These are phyloP conservation scores for Microdochium nivale DNA, from an alignment of 2,329 filamentous ascomycete genomes.

Conservation along the genomic window DNA sequence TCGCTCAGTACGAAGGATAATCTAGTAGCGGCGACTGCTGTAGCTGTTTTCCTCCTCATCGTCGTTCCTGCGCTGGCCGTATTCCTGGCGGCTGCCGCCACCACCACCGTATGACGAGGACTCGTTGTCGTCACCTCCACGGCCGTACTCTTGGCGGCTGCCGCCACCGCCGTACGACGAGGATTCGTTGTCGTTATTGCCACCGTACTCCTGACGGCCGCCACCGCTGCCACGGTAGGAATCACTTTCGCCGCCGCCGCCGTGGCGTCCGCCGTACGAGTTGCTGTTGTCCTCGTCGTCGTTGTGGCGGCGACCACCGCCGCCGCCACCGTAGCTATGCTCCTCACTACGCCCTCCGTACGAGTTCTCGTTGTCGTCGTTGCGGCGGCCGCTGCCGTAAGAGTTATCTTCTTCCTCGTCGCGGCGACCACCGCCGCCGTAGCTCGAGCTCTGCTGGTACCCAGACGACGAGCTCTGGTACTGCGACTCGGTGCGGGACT, in stretches of 20 bases:
- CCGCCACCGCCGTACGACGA: constrained; percentile 8
- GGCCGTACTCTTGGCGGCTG: constrained; percentile 8
- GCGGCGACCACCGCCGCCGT: constrained; percentile 13
- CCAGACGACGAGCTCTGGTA: constrained; percentile 22
- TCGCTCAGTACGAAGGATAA: no score
- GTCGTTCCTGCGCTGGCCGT: constrained; percentile 9
- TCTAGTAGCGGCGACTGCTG: background rate
- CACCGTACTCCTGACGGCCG: constrained; percentile 8
- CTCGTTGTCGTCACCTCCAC: constrained; percentile 9
- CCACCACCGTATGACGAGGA: constrained; percentile 5
- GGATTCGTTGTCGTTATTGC: constrained; percentile 10
- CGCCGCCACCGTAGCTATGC: constrained; percentile 13
- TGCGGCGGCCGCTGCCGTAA: constrained; percentile 12
- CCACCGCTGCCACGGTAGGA: constrained; percentile 8
- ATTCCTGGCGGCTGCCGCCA: constrained; percentile 13
- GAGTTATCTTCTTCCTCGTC: constrained; percentile 16
- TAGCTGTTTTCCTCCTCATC: background rate
- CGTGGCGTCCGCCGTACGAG: constrained; percentile 7
- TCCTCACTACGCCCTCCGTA: constrained; percentile 18
- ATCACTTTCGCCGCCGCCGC: constrained; percentile 8
- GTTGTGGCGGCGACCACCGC: constrained; percentile 2
- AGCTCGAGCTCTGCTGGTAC: constrained; percentile 13
- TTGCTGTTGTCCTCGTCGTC: constrained; percentile 7
- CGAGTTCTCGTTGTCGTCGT: constrained; percentile 17
- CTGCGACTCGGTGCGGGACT: constrained; percentile 48